A percentile compares a stretch with the other conserved stretches of the same genome.
These are phyloP conservation scores for Citrus sinensis DNA, from an alignment of 345 rosid genomes.

Conservation along the genomic window DVS_A1.0 CM039165.1:31423501-31424000, in stretches of 20 bases:
- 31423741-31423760: neutral
- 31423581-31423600: neutral
- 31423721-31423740: constrained; percentile 7
- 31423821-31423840: constrained; percentile 59
- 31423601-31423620: constrained; percentile 24
- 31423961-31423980: constrained; percentile 27
- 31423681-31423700: constrained; percentile 75
- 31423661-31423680: constrained; percentile 73
- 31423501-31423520: constrained; percentile 61
- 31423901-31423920: constrained; percentile 66
- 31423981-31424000: constrained; percentile 37
- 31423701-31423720: constrained; percentile 63
- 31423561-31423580: neutral
- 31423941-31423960: constrained; percentile 37
- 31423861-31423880: constrained; percentile 63
- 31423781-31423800: neutral
- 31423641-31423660: constrained; percentile 69
- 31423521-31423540: constrained; percentile 24
- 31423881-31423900: constrained; percentile 74
- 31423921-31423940: constrained; percentile 56
- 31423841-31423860: constrained; percentile 73
- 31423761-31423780: neutral
- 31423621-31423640: constrained; percentile 68
- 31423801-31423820: constrained; percentile 47
- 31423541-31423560: neutral